phyloP scores from a whole-genome alignment of 371 early-diverging fungal species.

The Fennellomyces sp. region DNA sequence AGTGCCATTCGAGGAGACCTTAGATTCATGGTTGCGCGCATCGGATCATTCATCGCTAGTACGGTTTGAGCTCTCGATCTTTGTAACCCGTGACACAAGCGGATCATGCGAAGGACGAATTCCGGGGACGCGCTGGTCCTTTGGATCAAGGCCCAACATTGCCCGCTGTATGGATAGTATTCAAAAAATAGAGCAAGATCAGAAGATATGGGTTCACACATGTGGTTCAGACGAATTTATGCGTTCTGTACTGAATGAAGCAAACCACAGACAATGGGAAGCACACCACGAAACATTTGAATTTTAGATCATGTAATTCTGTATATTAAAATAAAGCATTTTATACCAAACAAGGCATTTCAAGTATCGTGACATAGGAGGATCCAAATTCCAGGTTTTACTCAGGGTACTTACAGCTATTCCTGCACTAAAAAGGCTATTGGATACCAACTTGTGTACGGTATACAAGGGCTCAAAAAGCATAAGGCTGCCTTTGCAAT shows the following conservation, averaged over 20 bases:
- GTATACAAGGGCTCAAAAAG: too few species aligned
- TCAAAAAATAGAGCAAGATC: conserved; percentile 11
- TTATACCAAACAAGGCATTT: too few species aligned
- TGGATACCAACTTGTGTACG: too few species aligned
- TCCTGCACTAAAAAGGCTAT: too few species aligned
- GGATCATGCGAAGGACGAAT: conserved; percentile 14
- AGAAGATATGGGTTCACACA: conserved; percentile 32
- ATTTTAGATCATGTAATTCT: too few species aligned
- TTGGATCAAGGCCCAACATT: conserved; percentile 28
- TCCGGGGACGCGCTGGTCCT: conserved; percentile 6
- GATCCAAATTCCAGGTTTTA: too few species aligned
- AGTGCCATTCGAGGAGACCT: neutral
- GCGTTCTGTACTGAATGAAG: conserved; percentile 29
- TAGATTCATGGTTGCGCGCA: neutral
- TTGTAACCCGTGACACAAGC: conserved; percentile 28
- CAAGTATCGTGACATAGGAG: too few species aligned
- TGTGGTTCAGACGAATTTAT: conserved; percentile 37
- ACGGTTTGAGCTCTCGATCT: conserved; percentile 22
- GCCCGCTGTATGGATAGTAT: conserved; percentile 21
- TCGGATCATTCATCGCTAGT: neutral
- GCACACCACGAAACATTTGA: conserved; percentile 45
- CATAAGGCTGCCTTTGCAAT: neutral
- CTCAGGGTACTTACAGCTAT: too few species aligned
- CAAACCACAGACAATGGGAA: conserved; percentile 24
- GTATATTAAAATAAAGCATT: too few species aligned